A percentile compares a stretch with the other conserved stretches of the same genome.
Conservation (phyloP, 2,329 filamentous ascomycete species). For the Penicillium griseofulvum region DNA sequence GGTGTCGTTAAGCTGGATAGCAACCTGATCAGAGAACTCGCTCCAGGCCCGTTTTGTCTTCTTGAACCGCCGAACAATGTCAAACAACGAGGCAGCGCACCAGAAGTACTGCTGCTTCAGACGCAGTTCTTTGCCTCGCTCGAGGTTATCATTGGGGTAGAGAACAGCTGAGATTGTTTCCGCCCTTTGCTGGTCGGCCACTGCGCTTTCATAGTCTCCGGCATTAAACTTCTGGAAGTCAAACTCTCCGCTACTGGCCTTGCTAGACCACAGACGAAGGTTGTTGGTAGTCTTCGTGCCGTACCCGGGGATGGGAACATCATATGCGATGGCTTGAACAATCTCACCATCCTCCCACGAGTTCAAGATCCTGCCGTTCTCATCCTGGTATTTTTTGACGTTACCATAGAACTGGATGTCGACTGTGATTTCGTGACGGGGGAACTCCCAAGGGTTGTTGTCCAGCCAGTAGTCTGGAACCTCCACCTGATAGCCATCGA, state of each 20-base stretch:
- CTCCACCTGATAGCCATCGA: constrained; percentile 96
- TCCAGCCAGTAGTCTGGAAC: constrained; percentile 99
- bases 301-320: constrained; percentile 89
- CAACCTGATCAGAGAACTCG: constrained; percentile 90
- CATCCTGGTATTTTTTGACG: constrained; percentile 71
- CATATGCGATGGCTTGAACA: constrained; percentile 88
- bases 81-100: constrained; percentile 93
- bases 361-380: constrained; percentile 69
- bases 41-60: constrained; percentile 89
- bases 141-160: constrained; percentile 96
- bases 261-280: constrained; percentile 93
- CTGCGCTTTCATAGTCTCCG: constrained; percentile 95
- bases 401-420: constrained; percentile 95
- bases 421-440: constrained; percentile 89
- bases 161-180: constrained; percentile 97
- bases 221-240: constrained; percentile 99
- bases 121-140: constrained; percentile 92
- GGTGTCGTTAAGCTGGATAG: constrained; percentile 97
- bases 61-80: constrained; percentile 97
- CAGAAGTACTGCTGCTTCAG: constrained; percentile 99
- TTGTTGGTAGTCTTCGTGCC: constrained; percentile 92
- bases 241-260: constrained; percentile 94
- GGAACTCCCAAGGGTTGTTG: constrained; percentile 99
- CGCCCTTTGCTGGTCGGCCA: constrained; percentile 96
- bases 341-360: constrained; percentile 92